Percentiles rank a stretch among this genome's conserved stretches.
Conservation (phyloP, 2,329 filamentous ascomycete genomes). For the Trichothecium roseum region DNA sequence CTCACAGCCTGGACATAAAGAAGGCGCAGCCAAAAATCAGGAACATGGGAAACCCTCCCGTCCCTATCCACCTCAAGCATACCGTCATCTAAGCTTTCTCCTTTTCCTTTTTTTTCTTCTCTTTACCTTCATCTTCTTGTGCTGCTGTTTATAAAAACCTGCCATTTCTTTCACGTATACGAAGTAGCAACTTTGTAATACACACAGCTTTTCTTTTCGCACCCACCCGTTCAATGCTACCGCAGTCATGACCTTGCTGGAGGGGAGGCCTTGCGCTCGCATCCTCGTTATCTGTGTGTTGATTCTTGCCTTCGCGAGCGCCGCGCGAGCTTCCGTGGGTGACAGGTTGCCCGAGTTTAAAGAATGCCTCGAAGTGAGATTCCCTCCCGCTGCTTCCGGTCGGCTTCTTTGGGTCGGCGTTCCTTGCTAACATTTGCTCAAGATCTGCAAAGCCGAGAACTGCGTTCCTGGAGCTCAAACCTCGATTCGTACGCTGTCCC, state of each 20-base stretch:
- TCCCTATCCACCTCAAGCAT: too few relatives aligned
- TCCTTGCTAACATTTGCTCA: slow-evolving; percentile 7
- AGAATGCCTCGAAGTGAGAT: slow-evolving; percentile 67
- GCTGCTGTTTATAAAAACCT: too few relatives aligned
- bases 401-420: neutral
- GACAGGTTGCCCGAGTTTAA: slow-evolving; percentile 81
- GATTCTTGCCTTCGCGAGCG: slow-evolving; percentile 25
- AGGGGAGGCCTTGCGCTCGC: slow-evolving; percentile 21
- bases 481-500: slow-evolving; percentile 53
- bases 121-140: too few relatives aligned
- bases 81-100: too few relatives aligned
- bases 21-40: too few relatives aligned
- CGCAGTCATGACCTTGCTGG: slow-evolving; percentile 17
- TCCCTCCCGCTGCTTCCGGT: slow-evolving; percentile 1
- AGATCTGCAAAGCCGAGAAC: slow-evolving; percentile 76
- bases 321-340: slow-evolving; percentile 63
- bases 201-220: neutral
- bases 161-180: too few relatives aligned
- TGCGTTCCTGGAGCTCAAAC: slow-evolving; percentile 56
- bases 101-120: too few relatives aligned
- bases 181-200: neutral
- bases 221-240: slow-evolving; percentile 16
- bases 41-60: too few relatives aligned
- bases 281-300: slow-evolving; percentile 23
- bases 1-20: too few relatives aligned